Conservation (phyloP, 768 basidiomycete species). For the Botryobasidium botryosum region DNA sequence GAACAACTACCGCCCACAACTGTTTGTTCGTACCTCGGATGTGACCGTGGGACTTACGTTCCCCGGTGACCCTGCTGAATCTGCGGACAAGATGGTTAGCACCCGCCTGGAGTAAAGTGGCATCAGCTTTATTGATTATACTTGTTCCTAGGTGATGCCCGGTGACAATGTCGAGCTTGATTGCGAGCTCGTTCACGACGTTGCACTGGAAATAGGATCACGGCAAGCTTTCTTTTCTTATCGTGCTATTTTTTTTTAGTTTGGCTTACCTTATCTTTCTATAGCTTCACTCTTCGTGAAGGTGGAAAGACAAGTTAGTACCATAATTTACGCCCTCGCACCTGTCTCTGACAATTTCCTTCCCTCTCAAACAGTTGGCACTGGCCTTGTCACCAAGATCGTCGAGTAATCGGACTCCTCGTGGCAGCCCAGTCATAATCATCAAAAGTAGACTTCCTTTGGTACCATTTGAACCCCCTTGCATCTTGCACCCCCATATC, state of each 20-base stretch:
- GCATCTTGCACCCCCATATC: too few species aligned
- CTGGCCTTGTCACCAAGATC: constrained; percentile 85
- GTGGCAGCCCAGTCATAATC: too few species aligned
- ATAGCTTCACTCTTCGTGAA: constrained; percentile 81
- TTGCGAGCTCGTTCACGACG: constrained; percentile 64
- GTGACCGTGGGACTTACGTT: constrained; percentile 72
- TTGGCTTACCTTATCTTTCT: constrained; percentile 6
- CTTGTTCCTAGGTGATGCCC: constrained; percentile 60
- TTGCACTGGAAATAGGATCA: constrained; percentile 77
- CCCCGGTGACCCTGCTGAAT: constrained; percentile 67
- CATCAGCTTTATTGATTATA: too few species aligned
- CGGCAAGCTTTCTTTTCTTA: constrained; percentile 30
- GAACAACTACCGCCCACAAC: constrained; percentile 84
- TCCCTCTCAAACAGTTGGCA: constrained; percentile 48
- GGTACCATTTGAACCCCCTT: too few species aligned
- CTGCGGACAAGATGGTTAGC: constrained; percentile 72
- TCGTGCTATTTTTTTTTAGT: background rate
- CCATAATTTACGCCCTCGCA: constrained; percentile 6
- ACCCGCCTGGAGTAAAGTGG: too few species aligned
- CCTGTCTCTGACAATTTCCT: constrained; percentile 7
- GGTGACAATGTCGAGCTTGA: constrained; percentile 95
- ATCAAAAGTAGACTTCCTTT: too few species aligned
- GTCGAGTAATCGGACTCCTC: constrained; percentile 26
- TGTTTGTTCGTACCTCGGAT: constrained; percentile 92
- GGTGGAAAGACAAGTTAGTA: constrained; percentile 78